A percentile compares a stretch with the other conserved stretches of the same genome.
These are phyloP conservation scores for Epichloe brachyelytri DNA, from an alignment of 2,329 filamentous ascomycete species.

Conservation along the genomic window DNA sequence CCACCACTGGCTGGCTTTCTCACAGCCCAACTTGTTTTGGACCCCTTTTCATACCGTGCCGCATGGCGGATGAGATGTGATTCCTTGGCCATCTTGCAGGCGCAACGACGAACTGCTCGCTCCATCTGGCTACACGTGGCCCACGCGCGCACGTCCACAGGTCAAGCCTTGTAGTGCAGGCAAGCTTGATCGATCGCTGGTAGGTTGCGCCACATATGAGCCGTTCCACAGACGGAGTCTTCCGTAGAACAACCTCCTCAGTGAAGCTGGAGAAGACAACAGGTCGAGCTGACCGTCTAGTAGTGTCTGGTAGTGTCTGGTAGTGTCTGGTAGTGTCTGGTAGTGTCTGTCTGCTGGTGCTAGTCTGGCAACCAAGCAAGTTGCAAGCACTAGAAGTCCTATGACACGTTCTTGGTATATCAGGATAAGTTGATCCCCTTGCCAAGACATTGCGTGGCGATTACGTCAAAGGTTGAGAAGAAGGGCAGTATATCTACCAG, in stretches of 20 bases:
- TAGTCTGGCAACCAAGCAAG: neutral
- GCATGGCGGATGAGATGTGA: neutral
- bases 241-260: neutral
- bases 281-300: too few relatives aligned
- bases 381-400: neutral
- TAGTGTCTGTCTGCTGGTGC: too few relatives aligned
- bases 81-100: too few relatives aligned
- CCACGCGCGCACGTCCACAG: neutral
- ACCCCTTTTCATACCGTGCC: neutral
- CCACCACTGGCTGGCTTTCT: too few relatives aligned
- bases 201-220: neutral
- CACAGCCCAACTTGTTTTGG: neutral
- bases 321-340: too few relatives aligned
- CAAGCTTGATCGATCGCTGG: neutral
- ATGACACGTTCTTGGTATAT: too few relatives aligned
- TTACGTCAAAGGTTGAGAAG: neutral
- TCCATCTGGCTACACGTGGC: neutral
- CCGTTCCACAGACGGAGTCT: neutral
- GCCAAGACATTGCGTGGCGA: neutral
- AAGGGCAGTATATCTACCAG: too few relatives aligned
- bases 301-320: too few relatives aligned
- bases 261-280: too few relatives aligned
- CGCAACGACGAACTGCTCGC: neutral
- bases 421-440: neutral
- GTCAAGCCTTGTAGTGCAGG: too few relatives aligned